Evolutionary conservation across 306 rosid species (phyloP).

Genomic region (Fragaria iinumae): DNA sequence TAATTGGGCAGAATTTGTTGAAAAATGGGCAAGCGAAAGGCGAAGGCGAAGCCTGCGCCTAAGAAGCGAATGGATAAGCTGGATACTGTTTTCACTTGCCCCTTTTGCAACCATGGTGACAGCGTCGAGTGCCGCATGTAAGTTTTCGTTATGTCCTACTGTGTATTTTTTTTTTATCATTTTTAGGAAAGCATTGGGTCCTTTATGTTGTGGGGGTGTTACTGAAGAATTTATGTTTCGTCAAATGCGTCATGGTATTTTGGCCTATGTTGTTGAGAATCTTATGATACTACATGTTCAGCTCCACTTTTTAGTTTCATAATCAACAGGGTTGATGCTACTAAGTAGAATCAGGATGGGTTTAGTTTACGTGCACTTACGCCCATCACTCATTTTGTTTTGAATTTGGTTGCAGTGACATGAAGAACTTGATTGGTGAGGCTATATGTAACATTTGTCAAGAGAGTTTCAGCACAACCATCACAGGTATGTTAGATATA

Average conservation of each 20-base stretch:
- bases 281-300: neutral
- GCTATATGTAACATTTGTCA: conserved; percentile 83
- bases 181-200: neutral
- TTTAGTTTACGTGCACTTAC: neutral
- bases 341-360: neutral
- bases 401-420: conserved; percentile 60
- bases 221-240: neutral
- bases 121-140: conserved; percentile 85
- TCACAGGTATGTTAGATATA: conserved; percentile 52
- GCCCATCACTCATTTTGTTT: neutral
- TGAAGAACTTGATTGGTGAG: conserved; percentile 89
- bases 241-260: neutral
- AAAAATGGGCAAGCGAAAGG: conserved; percentile 95
- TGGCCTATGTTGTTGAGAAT: neutral
- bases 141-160: conserved; percentile 19
- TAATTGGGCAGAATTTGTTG: conserved; percentile 28
- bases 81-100: conserved; percentile 88
- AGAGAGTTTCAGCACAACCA: conserved; percentile 75
- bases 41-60: conserved; percentile 90
- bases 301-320: neutral
- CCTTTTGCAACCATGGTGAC: conserved; percentile 88
- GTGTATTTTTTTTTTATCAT: neutral
- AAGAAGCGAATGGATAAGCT: conserved; percentile 97
- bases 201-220: neutral
- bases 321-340: neutral